Evolutionary conservation across 192 early-diverging fungal genomes (phyloP), one percentile per base, ranked within the genome.

Genomic region (Linnemannia elongata): DNA sequence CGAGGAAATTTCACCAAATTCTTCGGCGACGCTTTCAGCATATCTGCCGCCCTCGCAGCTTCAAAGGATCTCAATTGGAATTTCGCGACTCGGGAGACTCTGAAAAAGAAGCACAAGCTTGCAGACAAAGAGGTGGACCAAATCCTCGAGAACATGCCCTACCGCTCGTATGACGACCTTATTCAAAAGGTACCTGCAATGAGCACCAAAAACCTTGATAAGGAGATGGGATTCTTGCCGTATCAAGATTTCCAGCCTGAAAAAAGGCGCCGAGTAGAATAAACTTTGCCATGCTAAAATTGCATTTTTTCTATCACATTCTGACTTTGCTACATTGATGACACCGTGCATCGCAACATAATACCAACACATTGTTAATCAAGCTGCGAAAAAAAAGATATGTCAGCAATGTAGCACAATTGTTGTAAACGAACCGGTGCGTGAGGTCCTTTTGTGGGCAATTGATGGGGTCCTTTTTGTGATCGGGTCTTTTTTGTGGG

Each of bases 171-270:
- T 52, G 76, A 69, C n/a, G 77, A 78, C 27, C 77, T 78, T 49
- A 18, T 71, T 39, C 77, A 30, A 42, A 78, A 78, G 38, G 66
- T 71, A 39, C 77, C 77, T 71, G 5, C 76, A 47, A 27, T 69
- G 76, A 3, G n/a, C n/a, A 47, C 63, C 41, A 69, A 68, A 20
- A 30, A 30, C 0, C 12, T 45, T 60, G 75, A 76, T 7, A 69
- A 77, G 76, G 2, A 71, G 66, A 70, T 78, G 77, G 77, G 69
- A 3, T 69, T 78, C 38, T 78, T 78, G 44, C 77, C 45, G 44
- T 54, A 74, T 6, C 73, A 74, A 55, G 33, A 6, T 36, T 27
- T 22, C 38, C 30, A 45, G 33, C 30, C 47, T 15, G 72, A 74
- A 27, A 74, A 74, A 74, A 74, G 17, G 47, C 73, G 73, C 6